These are phyloP conservation scores for Candolleomyces eurysporus DNA, from an alignment of 768 basidiomycete species.

Conservation along the genomic window DNA sequence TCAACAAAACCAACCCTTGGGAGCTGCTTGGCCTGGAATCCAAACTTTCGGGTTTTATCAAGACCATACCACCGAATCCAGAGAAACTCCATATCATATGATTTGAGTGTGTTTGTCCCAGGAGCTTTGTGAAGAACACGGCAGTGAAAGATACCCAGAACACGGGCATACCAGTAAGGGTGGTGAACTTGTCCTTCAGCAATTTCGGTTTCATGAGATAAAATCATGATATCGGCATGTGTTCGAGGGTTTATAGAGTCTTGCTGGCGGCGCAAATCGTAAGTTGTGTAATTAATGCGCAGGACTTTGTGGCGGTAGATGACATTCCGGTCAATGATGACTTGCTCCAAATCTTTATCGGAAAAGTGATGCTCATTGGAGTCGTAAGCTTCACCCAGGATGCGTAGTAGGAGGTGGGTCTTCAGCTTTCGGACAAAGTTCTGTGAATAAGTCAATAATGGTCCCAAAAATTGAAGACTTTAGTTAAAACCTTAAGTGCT, in stretches of 20 bases:
- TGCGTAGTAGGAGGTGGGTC: slow-evolving; percentile 26
- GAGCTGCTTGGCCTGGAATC: slow-evolving; percentile 13
- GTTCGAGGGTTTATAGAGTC: slow-evolving; percentile 39
- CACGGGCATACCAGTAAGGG: slow-evolving; percentile 34
- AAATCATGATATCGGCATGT: slow-evolving; percentile 35
- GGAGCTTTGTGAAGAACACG: slow-evolving; percentile 18
- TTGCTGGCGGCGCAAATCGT: slow-evolving; percentile 38
- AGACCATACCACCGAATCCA: slow-evolving; percentile 23
- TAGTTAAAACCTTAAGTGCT: background rate
- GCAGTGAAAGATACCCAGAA: slow-evolving; percentile 31
- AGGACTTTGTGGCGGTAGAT: slow-evolving; percentile 30
- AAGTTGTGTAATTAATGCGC: slow-evolving; percentile 42
- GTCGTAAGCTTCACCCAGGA: slow-evolving; percentile 13
- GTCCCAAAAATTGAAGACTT: background rate
- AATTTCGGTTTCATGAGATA: slow-evolving; percentile 16
- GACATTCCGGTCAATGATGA: slow-evolving; percentile 16
- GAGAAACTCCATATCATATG: slow-evolving; percentile 25
- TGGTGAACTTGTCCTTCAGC: slow-evolving; percentile 11
- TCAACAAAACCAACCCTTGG: slow-evolving; percentile 32
- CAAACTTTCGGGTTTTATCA: slow-evolving; percentile 4
- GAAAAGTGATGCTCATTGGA: slow-evolving; percentile 10
- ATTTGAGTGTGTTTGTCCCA: background rate
- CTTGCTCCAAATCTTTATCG: background rate
- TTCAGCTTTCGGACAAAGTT: slow-evolving; percentile 25
- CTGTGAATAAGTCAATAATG: slow-evolving; percentile 6